Percentiles rank a stretch among this genome's conserved stretches.
These are phyloP conservation scores for Debaryomyces castellii DNA, from an alignment of 805 yeast species.

Conservation along the genomic window DNA sequence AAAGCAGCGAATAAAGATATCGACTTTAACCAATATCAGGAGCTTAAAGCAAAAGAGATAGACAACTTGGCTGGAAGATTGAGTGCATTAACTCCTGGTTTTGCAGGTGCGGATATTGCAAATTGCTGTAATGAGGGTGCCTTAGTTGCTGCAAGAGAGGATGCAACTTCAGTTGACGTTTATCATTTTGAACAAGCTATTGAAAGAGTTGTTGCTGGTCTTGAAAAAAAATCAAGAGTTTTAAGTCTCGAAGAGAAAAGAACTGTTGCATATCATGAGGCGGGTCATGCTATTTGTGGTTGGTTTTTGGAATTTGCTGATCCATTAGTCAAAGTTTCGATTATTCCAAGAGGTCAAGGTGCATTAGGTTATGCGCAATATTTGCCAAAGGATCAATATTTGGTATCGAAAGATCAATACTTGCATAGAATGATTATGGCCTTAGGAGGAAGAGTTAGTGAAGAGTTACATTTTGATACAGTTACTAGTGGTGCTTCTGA, in stretches of 20 bases:
- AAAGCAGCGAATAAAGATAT: constrained; percentile 34
- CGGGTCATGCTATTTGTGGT: constrained; percentile 96
- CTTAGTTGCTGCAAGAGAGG: constrained; percentile 81
- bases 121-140: constrained; percentile 95
- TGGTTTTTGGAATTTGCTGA: constrained; percentile 89
- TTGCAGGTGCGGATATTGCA: constrained; percentile 95
- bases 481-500: constrained; percentile 93
- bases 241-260: constrained; percentile 77
- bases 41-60: constrained; percentile 40
- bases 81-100: constrained; percentile 92
- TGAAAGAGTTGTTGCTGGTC: constrained; percentile 93
- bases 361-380: constrained; percentile 96
- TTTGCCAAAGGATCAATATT: constrained; percentile 83
- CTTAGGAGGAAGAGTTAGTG: constrained; percentile 88
- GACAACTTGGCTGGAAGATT: constrained; percentile 76
- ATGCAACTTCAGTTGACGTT: constrained; percentile 59
- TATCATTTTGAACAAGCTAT: constrained; percentile 88
- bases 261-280: constrained; percentile 92
- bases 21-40: constrained; percentile 40
- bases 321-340: constrained; percentile 89
- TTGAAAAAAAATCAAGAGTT: constrained; percentile 80
- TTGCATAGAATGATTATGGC: constrained; percentile 91
- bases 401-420: constrained; percentile 74
- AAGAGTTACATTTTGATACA: constrained; percentile 80
- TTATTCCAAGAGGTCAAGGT: constrained; percentile 92